Evolutionary conservation across 2,329 filamentous ascomycete genomes (phyloP), one percentile per base, ranked within the genome.

Genomic region (Ophiocordyceps camponoti-saundersi): DNA sequence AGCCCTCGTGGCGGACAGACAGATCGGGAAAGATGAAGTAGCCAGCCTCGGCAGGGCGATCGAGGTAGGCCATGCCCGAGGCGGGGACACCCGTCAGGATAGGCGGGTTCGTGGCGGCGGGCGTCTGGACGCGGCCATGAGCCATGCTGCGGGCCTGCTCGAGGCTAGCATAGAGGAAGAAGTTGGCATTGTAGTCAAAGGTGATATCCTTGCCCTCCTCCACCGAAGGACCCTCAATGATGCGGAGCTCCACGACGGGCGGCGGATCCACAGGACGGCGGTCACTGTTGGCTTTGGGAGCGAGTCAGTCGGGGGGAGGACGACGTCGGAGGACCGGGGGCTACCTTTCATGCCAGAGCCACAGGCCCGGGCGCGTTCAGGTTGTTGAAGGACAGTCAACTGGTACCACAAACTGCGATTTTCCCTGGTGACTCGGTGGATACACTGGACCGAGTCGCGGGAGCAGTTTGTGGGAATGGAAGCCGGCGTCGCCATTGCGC

Each of bases 21-120:
- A 96, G 71, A 63, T 98, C 92, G 3, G 92, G 92, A 61, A 98
- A 98, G 62, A 98, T 85, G 65, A 98, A 98, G 64, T 96, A 98
- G 47, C 89, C 92, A 41, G 77, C 78, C 54, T 79, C 75, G 39
- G 67, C 65, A 2, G 92, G 92, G 42, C 90, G 83, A 61, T 96
- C 90, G 45, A 98, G 75, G 60, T 96, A 95, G 22, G 90, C 89
- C 75, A 95, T 94, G 48, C 90, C 92, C 18, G 90, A 92, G 15
- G 95, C 90, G 0, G 89, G 88, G 56, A 94, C 90, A 53, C 92
- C 92, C 0, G 90, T 96, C 54, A 98, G 69, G 22, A 96, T 89
- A 0, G 92, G 85, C 42, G 82, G 80, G 48, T 79, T 81, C 45
- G 79, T 77, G 12, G 82, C 76, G n/a, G 79, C 70, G 29, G 72